A percentile compares a stretch with the other conserved stretches of the same genome.
Conservation (phyloP, 2,329 filamentous ascomycete species). For the Beauveria varroae region DNA sequence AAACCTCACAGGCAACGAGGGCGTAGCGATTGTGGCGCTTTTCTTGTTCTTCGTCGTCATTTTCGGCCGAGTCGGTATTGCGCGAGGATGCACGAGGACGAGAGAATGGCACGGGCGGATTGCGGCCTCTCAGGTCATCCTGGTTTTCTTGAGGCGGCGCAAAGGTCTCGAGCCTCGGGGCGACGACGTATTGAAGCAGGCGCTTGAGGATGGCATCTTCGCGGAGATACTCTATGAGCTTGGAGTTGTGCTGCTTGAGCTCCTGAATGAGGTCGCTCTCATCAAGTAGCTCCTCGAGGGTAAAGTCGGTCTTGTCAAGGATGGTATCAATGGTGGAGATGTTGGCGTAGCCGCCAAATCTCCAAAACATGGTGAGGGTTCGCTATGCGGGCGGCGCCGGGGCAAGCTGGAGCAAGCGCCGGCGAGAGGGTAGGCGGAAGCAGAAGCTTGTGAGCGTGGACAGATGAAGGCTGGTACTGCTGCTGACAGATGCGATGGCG, state of each 20-base stretch:
- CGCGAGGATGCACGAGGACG: conserved; percentile 47
- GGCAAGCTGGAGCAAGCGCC: conserved; percentile 10
- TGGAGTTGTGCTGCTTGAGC: conserved; percentile 95
- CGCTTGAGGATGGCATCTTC: conserved; percentile 78
- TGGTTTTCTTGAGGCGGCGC: conserved; percentile 45
- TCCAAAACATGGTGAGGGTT: conserved; percentile 87
- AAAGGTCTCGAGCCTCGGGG: conserved; percentile 58
- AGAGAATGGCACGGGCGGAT: conserved; percentile 38
- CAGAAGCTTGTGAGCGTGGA: background rate
- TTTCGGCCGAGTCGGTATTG: conserved; percentile 37
- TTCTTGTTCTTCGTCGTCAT: conserved; percentile 68
- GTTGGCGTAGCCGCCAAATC: conserved; percentile 97
- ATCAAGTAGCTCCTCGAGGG: conserved; percentile 90
- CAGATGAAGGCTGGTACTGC: background rate
- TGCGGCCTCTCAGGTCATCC: conserved; percentile 40
- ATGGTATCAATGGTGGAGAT: conserved; percentile 94
- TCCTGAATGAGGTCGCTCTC: conserved; percentile 96
- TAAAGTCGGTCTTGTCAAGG: conserved; percentile 93
- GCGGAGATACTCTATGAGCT: conserved; percentile 91
- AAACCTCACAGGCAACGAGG: conserved; percentile 84
- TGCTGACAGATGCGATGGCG: background rate
- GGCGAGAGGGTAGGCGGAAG: background rate
- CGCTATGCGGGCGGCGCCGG: background rate
- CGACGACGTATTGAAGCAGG: conserved; percentile 85
- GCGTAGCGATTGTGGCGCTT: conserved; percentile 91